phyloP scores from a whole-genome alignment of 768 basidiomycete genomes.

The Hygrophorus russula region DNA sequence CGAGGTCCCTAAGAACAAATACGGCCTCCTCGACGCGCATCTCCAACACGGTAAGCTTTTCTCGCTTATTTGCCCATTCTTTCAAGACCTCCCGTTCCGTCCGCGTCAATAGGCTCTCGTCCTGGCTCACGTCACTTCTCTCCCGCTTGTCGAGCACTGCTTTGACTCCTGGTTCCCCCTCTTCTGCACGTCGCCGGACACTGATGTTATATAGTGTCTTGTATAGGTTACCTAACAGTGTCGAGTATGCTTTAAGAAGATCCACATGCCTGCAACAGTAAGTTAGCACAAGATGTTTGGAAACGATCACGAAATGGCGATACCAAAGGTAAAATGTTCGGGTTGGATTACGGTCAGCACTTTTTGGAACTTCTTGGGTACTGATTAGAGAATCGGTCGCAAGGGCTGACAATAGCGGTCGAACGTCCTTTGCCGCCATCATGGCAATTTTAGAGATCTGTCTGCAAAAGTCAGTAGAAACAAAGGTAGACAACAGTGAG shows the following conservation, averaged over 20 bases:
- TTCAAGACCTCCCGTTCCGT: slow-evolving; percentile 67
- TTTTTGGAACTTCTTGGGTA: slow-evolving; percentile 88
- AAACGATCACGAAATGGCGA: neutral
- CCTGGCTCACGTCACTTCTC: slow-evolving; percentile 74
- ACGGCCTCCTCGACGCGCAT: slow-evolving; percentile 81
- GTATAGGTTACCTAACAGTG: slow-evolving; percentile 69
- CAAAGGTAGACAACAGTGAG: neutral
- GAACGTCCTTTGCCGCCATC: slow-evolving; percentile 83
- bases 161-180: slow-evolving; percentile 50
- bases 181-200: slow-evolving; percentile 61
- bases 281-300: neutral
- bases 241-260: slow-evolving; percentile 68
- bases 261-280: slow-evolving; percentile 69
- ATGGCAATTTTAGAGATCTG: slow-evolving; percentile 90
- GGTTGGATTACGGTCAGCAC: slow-evolving; percentile 79
- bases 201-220: slow-evolving; percentile 86
- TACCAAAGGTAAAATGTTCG: slow-evolving; percentile 91
- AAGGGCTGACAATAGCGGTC: slow-evolving; percentile 68
- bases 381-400: slow-evolving; percentile 77
- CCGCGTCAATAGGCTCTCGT: slow-evolving; percentile 53
- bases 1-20: slow-evolving; percentile 81
- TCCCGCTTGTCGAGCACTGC: slow-evolving; percentile 75
- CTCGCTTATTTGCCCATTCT: slow-evolving; percentile 65
- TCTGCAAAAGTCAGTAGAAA: slow-evolving; percentile 3
- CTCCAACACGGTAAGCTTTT: slow-evolving; percentile 71